These are phyloP conservation scores for Postia placenta DNA, from an alignment of 768 basidiomycete species.

Conservation along the genomic window DNA sequence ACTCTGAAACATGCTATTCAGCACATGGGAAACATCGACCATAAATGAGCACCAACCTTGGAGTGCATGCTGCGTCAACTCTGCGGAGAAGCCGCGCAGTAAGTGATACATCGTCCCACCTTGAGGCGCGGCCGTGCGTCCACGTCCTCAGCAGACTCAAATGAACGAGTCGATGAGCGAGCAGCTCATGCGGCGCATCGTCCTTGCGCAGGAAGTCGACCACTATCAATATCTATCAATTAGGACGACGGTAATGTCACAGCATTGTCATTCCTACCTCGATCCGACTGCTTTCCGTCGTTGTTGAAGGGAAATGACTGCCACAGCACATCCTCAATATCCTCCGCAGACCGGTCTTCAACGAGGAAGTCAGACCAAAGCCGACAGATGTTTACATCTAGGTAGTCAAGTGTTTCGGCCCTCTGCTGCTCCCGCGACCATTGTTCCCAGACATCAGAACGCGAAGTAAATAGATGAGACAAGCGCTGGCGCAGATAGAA, in stretches of 20 bases:
- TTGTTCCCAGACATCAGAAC: conserved; percentile 35
- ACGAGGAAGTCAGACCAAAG: conserved; percentile 40
- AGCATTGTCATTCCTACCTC: conserved; percentile 17
- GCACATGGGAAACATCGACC: not conserved
- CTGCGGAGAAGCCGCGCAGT: conserved; percentile 15
- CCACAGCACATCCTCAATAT: conserved; percentile 48
- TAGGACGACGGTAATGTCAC: not conserved
- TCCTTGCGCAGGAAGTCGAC: conserved; percentile 32
- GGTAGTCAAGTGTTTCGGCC: conserved; percentile 20
- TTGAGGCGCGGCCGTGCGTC: conserved; percentile 27
- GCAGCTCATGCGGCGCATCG: conserved; percentile 30
- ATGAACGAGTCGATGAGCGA: conserved; percentile 35
- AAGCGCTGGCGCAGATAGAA: conserved; percentile 14
- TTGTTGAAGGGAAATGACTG: conserved; percentile 32
- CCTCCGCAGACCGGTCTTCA: conserved; percentile 31
- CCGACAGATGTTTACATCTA: conserved; percentile 29
- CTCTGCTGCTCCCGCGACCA: conserved; percentile 31
- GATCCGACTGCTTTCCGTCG: conserved; percentile 11
- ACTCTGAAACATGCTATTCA: conserved; percentile 24
- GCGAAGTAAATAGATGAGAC: not conserved
- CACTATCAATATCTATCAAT: conserved; percentile 33
- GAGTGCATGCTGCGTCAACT: conserved; percentile 37
- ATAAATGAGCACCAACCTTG: conserved; percentile 34
- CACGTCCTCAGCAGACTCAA: conserved; percentile 35
- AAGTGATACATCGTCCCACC: not conserved